Percentiles rank a stretch among this genome's conserved stretches.
phyloP scores from a whole-genome alignment of 345 rosid genomes.

The Crucihimalaya himalaica region DNA sequence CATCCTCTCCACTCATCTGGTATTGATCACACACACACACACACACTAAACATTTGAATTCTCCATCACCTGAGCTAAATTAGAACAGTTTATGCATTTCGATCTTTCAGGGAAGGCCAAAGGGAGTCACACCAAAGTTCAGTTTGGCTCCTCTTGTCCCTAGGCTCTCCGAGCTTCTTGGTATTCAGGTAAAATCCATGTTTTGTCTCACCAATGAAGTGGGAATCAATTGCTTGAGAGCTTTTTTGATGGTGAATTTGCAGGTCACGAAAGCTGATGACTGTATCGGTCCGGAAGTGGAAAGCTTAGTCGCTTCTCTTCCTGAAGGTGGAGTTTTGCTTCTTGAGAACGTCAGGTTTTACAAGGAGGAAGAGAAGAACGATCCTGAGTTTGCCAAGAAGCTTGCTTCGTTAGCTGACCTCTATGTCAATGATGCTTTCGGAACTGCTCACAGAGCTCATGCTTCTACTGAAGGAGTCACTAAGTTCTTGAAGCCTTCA shows the following conservation, averaged over 20 bases:
- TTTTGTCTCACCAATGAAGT: not conserved
- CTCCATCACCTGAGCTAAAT: not conserved
- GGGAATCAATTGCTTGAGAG: not conserved
- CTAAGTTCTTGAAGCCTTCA: constrained; percentile 82
- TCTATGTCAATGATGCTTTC: constrained; percentile 90
- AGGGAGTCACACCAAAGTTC: constrained; percentile 93
- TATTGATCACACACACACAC: not conserved
- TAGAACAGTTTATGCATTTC: not conserved
- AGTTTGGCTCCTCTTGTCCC: constrained; percentile 96
- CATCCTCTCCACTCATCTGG: constrained; percentile 91
- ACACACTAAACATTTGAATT: not conserved
- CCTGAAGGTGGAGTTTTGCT: constrained; percentile 81
- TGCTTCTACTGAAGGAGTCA: constrained; percentile 92
- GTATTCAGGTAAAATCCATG: constrained; percentile 44
- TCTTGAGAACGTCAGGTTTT: constrained; percentile 88
- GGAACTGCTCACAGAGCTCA: constrained; percentile 96
- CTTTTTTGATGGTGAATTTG: not conserved
- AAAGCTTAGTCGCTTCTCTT: constrained; percentile 62
- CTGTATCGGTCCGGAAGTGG: constrained; percentile 81
- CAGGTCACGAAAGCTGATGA: constrained; percentile 87
- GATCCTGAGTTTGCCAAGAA: constrained; percentile 94
- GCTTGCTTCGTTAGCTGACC: constrained; percentile 85
- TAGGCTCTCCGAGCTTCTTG: constrained; percentile 86
- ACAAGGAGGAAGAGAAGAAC: constrained; percentile 96
- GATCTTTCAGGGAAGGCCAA: constrained; percentile 82